These are phyloP conservation scores for Crithidia bombi DNA, from an alignment of 208 protist genomes.

Conservation along the genomic window DNA sequence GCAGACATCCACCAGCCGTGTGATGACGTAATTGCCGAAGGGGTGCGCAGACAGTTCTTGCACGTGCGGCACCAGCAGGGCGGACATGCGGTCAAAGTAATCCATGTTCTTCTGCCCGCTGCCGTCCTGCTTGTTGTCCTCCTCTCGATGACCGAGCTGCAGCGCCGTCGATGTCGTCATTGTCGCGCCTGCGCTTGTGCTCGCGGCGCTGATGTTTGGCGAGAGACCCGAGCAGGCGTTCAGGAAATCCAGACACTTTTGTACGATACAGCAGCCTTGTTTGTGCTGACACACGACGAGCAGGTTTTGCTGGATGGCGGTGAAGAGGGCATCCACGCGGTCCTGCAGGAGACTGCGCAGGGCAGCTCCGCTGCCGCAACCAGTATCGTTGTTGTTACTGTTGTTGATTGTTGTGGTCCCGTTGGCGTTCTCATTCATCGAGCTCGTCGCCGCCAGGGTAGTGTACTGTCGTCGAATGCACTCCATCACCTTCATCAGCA, in stretches of 20 bases:
- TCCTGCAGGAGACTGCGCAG: slow-evolving; percentile 25
- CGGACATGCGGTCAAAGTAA: slow-evolving; percentile 47
- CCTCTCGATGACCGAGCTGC: background rate
- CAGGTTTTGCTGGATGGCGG: slow-evolving; percentile 58
- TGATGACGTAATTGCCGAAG: slow-evolving; percentile 98
- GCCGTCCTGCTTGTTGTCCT: background rate
- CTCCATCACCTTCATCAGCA: slow-evolving; percentile 86
- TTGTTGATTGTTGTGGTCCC: background rate
- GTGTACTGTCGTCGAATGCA: slow-evolving; percentile 45
- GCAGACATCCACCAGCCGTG: slow-evolving; percentile 89
- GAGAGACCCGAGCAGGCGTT: slow-evolving; percentile 24
- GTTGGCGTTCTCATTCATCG: background rate
- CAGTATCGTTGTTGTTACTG: background rate
- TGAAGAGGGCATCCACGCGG: slow-evolving; percentile 44
- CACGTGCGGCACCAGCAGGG: slow-evolving; percentile 64
- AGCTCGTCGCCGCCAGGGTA: slow-evolving; percentile 6
- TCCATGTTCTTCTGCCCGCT: slow-evolving; percentile 17
- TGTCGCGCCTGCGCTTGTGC: no score
- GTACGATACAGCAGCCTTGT: slow-evolving; percentile 93
- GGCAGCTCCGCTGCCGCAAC: background rate
- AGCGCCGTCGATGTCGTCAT: background rate
- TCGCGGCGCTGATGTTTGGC: slow-evolving; percentile 1
- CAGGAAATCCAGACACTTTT: slow-evolving; percentile 93
- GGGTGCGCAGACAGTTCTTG: slow-evolving; percentile 87
- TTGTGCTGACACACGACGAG: slow-evolving; percentile 47